phyloP scores from a whole-genome alignment of 805 yeast genomes.

The Blastobotrys mokoenaii region DNA sequence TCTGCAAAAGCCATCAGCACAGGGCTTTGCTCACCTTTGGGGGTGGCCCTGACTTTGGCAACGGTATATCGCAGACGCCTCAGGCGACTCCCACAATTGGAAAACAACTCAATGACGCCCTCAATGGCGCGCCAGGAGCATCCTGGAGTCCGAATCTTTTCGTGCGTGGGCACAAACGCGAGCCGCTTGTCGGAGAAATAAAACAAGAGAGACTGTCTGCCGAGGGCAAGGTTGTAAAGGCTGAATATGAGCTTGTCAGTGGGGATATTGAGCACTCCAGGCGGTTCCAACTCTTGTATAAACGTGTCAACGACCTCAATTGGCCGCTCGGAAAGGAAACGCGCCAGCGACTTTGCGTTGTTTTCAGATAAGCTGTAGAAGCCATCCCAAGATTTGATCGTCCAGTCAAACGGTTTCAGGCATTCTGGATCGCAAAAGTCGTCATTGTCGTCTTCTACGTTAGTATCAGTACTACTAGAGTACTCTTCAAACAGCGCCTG shows the following conservation, averaged over 20 bases:
- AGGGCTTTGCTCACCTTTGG: background rate
- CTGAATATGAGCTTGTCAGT: background rate
- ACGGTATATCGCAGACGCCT: conserved; percentile 3
- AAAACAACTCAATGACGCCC: background rate
- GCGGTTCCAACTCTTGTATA: background rate
- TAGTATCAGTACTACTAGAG: no score
- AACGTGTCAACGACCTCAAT: background rate
- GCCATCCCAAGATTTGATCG: background rate
- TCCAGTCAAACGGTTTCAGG: background rate
- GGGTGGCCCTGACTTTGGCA: background rate
- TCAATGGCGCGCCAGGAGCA: background rate
- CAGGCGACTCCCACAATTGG: conserved; percentile 2
- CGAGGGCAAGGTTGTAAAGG: conserved; percentile 4
- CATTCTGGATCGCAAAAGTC: background rate
- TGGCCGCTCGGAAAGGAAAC: conserved; percentile 1
- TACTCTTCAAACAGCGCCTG: no score
- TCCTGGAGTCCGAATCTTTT: background rate
- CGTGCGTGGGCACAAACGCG: background rate
- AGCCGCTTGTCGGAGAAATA: background rate
- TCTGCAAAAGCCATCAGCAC: conserved; percentile 7
- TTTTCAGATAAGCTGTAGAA: background rate
- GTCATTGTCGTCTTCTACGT: background rate
- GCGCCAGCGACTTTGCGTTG: background rate
- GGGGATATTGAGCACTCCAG: background rate
- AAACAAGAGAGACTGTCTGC: conserved; percentile 2